Evolutionary conservation across 257 asterid species (phyloP), one percentile per base, ranked within the genome.

Genomic region (Solanum infundibuliforme): DNA sequence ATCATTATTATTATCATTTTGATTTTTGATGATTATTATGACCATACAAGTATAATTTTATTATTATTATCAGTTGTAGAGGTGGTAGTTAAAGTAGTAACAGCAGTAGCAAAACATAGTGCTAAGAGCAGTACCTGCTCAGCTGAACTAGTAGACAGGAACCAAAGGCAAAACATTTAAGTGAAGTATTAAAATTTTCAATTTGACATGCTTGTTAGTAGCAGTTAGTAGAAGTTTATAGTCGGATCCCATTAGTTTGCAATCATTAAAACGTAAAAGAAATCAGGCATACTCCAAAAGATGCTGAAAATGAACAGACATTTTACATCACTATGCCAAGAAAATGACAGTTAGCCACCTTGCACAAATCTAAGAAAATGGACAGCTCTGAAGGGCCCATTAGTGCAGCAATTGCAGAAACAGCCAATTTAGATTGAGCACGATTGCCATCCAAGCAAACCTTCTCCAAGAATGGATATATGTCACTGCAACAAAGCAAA

Each of bases 401-500:
- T 88, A 94, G 92, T 71, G 95, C 91, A 90, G 94, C 92, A 87
- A 95, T 91, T 87, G 94, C 98, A 87, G 96, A 92, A 75, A 94
- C 92, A 87, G 96, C 96, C 90, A 96, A 93, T 90, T 95, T 96
- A 87, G 98, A 89, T 90, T 95, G 93, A 38, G 87, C 86, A 38
- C 96, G 98, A 41, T 94, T 94, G 88, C 98, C 99, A 89, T 92
- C 94, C 89, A 96, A 55, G 89, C 98, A 95, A 74, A 94, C 74
- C 91, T 90, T 92, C 95, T 94, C 96, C 94, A 96, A 88, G 92
- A 92, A 92, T 69, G 94, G 82, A 90, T 94, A 94, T 71, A 94
- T 82, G 85, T 95, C 94, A 86, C 99, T 96, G 88, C 92, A 92
- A 88, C 74, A 88, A 89, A 87, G 68, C 87, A 79, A 77, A 79